Base-by-base conservation (phyloP, 2,329 filamentous ascomycete species). In the Knoxdaviesia capensis region DNA sequence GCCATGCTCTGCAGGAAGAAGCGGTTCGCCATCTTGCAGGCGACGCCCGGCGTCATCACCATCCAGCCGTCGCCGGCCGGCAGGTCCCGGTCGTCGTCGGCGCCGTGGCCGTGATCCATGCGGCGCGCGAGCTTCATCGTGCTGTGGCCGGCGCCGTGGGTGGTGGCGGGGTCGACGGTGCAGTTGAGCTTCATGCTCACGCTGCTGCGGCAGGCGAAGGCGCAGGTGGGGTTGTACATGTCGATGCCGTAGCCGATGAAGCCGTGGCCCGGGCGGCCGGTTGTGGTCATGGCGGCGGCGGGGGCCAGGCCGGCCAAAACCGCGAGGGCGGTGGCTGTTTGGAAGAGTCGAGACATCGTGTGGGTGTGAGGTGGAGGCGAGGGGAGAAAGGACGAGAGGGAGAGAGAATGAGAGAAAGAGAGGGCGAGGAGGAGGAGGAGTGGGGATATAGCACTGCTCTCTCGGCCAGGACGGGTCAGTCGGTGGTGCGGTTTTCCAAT, bases 221-320 rank as follows among this genome's bases (percentile, higher is more conserved):
- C 60, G 34, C 67, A 74, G n/a, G 79, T 72, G 1, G 69, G 62
- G 56, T 80, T 79, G 64, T 77, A 80, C n/a, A 82, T 66, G 49
- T 41, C 44, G 42, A 54, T 52, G n/a, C 50, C 48, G 38, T 50
- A 51, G 31, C 50, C 50, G 38, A 52, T 49, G 43, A 53, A 44
- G 34, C 50, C 51, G 28, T 49, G 36, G 10, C 42, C 42, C 11
- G 31, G 33, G 7, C 42, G 42, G 9, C 42, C 42, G n/a, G 36
- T 38, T n/a, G n/a, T n/a, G 31, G 7, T 11, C 20, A 31, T 31
- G 5, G 11, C 3, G 31, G 28, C 33, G 6, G 38, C 38, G 6
- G 38, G n/a, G n/a, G n/a, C n/a, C n/a, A n/a, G n/a, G n/a, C n/a
- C 20, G 20, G 20, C 20, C 20, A 20, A 20, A 20, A 20, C 20